Conservation (phyloP, 768 basidiomycete species). For the Chalciporus piperatus region DNA sequence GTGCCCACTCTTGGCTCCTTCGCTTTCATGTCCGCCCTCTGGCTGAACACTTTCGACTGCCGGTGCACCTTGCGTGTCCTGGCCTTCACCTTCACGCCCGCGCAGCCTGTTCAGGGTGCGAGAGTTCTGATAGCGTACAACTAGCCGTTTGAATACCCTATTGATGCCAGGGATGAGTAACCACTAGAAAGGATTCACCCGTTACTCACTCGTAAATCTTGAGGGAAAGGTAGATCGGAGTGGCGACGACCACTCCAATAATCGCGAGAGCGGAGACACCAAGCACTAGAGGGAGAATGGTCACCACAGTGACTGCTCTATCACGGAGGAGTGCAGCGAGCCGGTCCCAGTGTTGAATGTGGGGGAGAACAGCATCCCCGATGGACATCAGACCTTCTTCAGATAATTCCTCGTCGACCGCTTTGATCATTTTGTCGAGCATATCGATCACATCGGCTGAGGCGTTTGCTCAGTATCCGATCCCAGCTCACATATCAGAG, state of each 20-base stretch:
- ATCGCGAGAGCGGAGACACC: slow-evolving; percentile 2
- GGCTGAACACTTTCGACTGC: background rate
- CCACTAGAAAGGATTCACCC: background rate
- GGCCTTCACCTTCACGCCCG: background rate
- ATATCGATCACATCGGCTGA: background rate
- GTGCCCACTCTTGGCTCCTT: background rate
- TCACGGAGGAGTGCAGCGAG: slow-evolving; percentile 1
- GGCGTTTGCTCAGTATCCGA: background rate
- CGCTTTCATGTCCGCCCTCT: background rate
- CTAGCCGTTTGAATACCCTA: slow-evolving; percentile 1
- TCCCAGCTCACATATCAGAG: background rate
- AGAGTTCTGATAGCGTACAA: background rate
- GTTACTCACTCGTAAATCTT: background rate
- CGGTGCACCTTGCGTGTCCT: background rate
- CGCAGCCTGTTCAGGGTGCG: background rate
- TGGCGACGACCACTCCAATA: background rate
- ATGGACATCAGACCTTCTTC: slow-evolving; percentile 9
- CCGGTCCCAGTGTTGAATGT: slow-evolving; percentile 13
- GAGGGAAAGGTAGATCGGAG: background rate
- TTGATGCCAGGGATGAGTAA: too few relatives aligned
- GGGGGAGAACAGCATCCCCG: slow-evolving; percentile 3
- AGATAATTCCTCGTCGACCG: slow-evolving; percentile 4
- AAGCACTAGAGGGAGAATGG: slow-evolving; percentile 1
- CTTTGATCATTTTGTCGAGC: slow-evolving; percentile 1
- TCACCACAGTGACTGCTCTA: background rate